Percentiles rank a stretch among this genome's conserved stretches.
These are phyloP conservation scores for Areca catechu DNA, from an alignment of 176 grass and related monocot species.

Conservation along the genomic window DNA sequence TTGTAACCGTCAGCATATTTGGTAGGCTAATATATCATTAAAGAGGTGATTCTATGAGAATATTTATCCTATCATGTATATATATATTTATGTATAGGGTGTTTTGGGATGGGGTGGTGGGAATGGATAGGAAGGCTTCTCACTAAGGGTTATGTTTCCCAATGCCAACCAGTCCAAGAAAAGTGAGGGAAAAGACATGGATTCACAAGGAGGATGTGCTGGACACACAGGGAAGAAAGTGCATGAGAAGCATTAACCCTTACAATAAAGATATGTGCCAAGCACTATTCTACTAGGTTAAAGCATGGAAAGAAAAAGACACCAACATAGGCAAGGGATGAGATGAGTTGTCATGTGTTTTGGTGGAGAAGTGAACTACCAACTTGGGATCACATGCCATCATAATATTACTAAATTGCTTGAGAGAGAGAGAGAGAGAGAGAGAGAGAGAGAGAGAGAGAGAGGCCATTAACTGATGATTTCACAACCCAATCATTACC, in stretches of 20 bases:
- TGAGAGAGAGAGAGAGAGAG: too few species aligned
- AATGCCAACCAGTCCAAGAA: constrained; percentile 5
- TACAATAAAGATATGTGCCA: constrained; percentile 2
- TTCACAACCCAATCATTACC: too few species aligned
- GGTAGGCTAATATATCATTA: too few species aligned
- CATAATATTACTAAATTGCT: not conserved
- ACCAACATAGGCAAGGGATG: constrained; percentile 4
- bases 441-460: too few species aligned
- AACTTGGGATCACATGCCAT: constrained; percentile 2
- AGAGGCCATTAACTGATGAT: too few species aligned
- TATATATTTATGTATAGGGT: too few species aligned
- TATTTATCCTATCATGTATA: too few species aligned
- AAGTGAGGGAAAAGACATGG: not conserved
- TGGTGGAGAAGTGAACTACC: constrained; percentile 6
- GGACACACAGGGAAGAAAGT: constrained; percentile 2
- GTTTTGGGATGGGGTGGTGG: not conserved
- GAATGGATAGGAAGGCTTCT: not conserved
- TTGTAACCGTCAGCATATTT: too few species aligned
- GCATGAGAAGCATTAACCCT: not conserved
- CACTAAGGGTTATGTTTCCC: not conserved
- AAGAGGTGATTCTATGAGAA: too few species aligned
- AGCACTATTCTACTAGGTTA: constrained; percentile 8
- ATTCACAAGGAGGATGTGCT: constrained; percentile 11
- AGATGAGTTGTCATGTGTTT: constrained; percentile 9
- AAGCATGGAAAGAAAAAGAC: constrained; percentile 8